Evolutionary conservation across 2,329 filamentous ascomycete species (phyloP), one percentile per base, ranked within the genome.

Genomic region (Trichoderma brevicompactum): DNA sequence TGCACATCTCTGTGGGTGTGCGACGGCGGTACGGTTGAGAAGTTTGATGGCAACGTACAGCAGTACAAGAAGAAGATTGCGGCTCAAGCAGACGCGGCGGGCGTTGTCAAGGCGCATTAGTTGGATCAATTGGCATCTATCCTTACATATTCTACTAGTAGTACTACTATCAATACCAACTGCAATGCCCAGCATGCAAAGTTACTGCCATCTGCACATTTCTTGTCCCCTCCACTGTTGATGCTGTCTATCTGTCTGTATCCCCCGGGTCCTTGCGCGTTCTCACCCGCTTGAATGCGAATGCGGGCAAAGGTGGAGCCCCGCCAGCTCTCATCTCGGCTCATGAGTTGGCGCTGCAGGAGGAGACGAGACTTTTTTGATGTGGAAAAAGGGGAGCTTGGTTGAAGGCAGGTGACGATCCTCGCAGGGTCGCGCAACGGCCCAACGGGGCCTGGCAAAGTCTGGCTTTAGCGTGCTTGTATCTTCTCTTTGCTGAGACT

Each of bases 61-160:
- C 89, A 92, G 68, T 99, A 99, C 83, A 99, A 99, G 89, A 97
- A 94, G 87, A 89, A 92, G 78, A 97, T 99, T 74, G 87, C 88
- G 17, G 89, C 92, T 13, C 94, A 97, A 80, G 94, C 94, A 23
- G 90, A 96, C 76, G 89, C 89, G 62, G 89, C 90, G 53, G 95
- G 95, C 71, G 94, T 97, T 48, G 95, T 94, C 65, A 87, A 88
- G 75, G 83, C 83, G 56, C 86, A 89, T 74, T 88, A 73, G 64
- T 28, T 28, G 23, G 23, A 28, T 28, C 23, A 28, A 28, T 28
- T 28, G 23, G 23, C 23, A 28, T 28, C 23, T 28, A 28, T 28
- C 5, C 5, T 28, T 28, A 28, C 23, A 28, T 28, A 28, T n/a
- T n/a, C 23, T 28, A 28, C 2, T 28, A 28, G 23, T 28, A 28